phyloP scores from a whole-genome alignment of 257 asterid genomes.

The Ophiorrhiza pumila region DNA sequence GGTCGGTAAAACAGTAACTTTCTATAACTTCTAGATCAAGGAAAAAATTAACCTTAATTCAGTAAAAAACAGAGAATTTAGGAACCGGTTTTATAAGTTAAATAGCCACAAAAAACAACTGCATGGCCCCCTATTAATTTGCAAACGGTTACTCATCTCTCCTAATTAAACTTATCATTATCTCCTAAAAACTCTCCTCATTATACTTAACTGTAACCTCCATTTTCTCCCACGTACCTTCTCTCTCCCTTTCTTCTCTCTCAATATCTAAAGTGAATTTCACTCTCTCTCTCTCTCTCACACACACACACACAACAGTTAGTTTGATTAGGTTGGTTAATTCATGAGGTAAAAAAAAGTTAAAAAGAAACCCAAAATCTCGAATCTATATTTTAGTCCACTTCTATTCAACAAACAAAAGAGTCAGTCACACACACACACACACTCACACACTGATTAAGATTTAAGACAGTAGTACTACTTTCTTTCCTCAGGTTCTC shows the following conservation, averaged over 20 bases:
- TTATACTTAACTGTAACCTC: conserved; percentile 12
- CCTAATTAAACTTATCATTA: conserved; percentile 15
- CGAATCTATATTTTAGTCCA: neutral
- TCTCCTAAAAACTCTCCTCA: conserved; percentile 17
- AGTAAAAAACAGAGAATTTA: neutral
- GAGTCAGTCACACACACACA: too few relatives aligned
- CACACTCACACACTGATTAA: neutral
- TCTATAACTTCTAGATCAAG: too few relatives aligned
- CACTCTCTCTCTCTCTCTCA: neutral
- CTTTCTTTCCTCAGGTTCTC: neutral
- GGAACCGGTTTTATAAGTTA: neutral
- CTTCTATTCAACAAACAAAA: conserved; percentile 14
- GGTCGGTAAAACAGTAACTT: too few relatives aligned
- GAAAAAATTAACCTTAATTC: too few relatives aligned
- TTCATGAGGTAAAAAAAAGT: neutral
- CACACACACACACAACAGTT: neutral
- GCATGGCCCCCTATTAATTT: conserved; percentile 14
- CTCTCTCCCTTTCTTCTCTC: conserved; percentile 5
- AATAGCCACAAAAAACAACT: too few relatives aligned
- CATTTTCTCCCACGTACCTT: conserved; percentile 12
- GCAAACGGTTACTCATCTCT: conserved; percentile 18
- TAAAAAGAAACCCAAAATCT: neutral
- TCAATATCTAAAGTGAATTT: neutral
- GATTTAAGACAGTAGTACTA: conserved; percentile 18
- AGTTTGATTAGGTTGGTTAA: neutral